Base-by-base conservation (phyloP, 2,329 filamentous ascomycete genomes). In the Aspergillus chevalieri region DNA sequence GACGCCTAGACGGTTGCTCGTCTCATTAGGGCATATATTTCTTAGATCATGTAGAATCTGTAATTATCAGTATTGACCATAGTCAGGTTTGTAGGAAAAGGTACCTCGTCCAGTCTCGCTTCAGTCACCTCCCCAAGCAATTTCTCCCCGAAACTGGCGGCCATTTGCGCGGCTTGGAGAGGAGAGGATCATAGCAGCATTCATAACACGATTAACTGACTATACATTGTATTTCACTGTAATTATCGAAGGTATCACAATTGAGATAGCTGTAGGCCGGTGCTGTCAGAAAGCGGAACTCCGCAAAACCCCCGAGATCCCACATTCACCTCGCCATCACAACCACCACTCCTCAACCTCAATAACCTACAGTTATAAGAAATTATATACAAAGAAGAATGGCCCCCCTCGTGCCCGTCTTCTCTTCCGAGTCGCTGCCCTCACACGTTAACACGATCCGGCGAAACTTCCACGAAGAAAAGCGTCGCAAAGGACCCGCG, bases 371-470 rank as follows among this genome's bases (percentile, higher is more conserved):
- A 38, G 26, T 21, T 34, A 17, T 21, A 52, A 22, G 19, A 21
- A 41, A 30, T 33, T 26, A 30, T 2, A 30, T 5, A 12, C 21
- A 30, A 21, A 4, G 15, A 4, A 9, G 4, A 53, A 84, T 84
- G 81, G 72, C 81, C 8, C 81, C 81, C 28, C 74, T 78, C 26
- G 67, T 78, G 47, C 74, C 77, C 53, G 61, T 75, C 38, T 81
- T 84, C 67, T 71, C 74, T 51, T 69, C 78, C 44, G 73, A 73
- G 47, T 65, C 74, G 15, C 77, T 86, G 47, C 67, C 74, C 28
- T 58, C 72, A 14, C 73, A 74, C 54, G 65, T 83, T 56, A 78
- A 82, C 57, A 71, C 69, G 43, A 55, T 67, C 41, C 60, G 59
- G 10, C 65, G 62, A 54, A 68, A 74, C 72, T 63, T 72, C 74